Percentiles rank a stretch among this genome's conserved stretches.
Evolutionary conservation across 2,329 filamentous ascomycete genomes (phyloP).

Genomic region (Aureobasidium sp.): DNA sequence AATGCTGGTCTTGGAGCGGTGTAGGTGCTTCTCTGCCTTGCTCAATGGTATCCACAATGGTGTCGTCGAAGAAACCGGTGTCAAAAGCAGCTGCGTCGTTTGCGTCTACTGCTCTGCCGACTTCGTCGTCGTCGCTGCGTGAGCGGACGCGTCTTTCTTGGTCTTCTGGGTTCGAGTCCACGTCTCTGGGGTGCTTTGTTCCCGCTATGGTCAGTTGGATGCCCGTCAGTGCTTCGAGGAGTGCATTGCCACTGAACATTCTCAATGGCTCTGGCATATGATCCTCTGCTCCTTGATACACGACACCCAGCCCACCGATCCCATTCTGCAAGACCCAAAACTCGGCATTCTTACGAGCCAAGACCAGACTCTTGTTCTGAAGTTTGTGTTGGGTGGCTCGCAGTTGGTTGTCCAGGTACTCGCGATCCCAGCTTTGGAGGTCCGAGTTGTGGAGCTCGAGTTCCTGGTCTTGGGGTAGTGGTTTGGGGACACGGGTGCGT

Average conservation of each 20-base stretch:
- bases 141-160: slow-evolving; percentile 25
- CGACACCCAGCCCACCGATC: slow-evolving; percentile 47
- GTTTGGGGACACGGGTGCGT: slow-evolving; percentile 33
- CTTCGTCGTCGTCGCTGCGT: slow-evolving; percentile 25
- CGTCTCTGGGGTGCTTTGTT: slow-evolving; percentile 24
- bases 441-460: slow-evolving; percentile 51
- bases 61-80: neutral
- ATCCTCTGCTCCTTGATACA: slow-evolving; percentile 32
- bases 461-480: slow-evolving; percentile 41
- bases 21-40: slow-evolving; percentile 61
- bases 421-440: slow-evolving; percentile 48
- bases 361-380: slow-evolving; percentile 32
- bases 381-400: slow-evolving; percentile 3
- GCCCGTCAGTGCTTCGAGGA: slow-evolving; percentile 43
- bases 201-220: slow-evolving; percentile 8
- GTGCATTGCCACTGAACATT: slow-evolving; percentile 50
- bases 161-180: slow-evolving; percentile 21
- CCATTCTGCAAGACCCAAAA: slow-evolving; percentile 54
- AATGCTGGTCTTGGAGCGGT: slow-evolving; percentile 57
- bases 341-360: slow-evolving; percentile 57
- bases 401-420: neutral
- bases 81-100: slow-evolving; percentile 14
- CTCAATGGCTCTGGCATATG: slow-evolving; percentile 46
- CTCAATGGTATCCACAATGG: slow-evolving; percentile 44
- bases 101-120: neutral